Base-by-base conservation (phyloP, 2,329 filamentous ascomycete species). In the Lachnellula arida region DNA sequence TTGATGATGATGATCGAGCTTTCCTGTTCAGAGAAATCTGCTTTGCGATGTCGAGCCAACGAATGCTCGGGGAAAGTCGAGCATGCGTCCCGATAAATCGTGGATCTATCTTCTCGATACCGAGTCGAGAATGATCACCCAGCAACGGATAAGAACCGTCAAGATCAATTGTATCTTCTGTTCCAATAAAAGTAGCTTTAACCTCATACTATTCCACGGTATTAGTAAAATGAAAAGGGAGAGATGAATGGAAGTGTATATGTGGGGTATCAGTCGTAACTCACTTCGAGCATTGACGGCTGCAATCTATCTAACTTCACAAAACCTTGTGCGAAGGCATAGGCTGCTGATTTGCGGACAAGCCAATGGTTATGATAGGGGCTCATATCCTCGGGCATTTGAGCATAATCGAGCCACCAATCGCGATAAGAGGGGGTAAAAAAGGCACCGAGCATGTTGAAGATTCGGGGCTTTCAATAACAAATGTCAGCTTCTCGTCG, bases 281-380 rank as follows among this genome's bases (percentile, higher is more conserved):
- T 40, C 22, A 51, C 49, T 17, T 51, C 49, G 12, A 51, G 34
- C 49, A 51, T 39, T 15, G 49, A 51, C 15, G 48, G 49, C 23
- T 51, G 49, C 35, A 51, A 40, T 17, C 49, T 42, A 12, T 39
- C 49, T 42, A 51, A 25, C 34, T 19, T 49, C 15, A 49, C 47
- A 49, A 51, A 12, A 8, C 32, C 49, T 35, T 51, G 3, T 22
- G 32, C 35, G 17, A 51, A 51, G 17, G 28, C 49, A 5, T 51
- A 1, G 35, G 35, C 49, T 3, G 32, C 49, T 39, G 49, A 51
- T 23, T 51, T 51, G 19, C 49, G 5, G 22, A 51, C 35, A 25
- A 51, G 49, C 49, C 49, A 51, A n/a, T 51, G 49, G 35, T 40
- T 51, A 3, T 35, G 35, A 42, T 51, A 51, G 14, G 35, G 49